Base-by-base conservation (phyloP, 495 filamentous ascomycete genomes). In the Penicillium paxilli region DNA sequence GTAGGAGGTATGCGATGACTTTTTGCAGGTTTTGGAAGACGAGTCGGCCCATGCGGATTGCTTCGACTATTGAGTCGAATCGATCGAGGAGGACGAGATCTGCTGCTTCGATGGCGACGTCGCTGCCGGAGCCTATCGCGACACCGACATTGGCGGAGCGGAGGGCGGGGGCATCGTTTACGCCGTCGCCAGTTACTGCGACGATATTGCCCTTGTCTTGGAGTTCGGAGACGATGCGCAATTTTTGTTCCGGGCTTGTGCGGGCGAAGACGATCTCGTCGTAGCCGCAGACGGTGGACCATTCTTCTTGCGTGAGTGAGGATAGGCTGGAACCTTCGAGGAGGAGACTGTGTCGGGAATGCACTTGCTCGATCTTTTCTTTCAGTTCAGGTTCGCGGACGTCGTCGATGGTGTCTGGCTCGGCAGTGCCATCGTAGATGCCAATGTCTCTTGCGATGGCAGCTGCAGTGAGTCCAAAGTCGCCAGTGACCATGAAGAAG, bases 41-140 rank as follows among this genome's bases (percentile, higher is more conserved):
- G 0, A 81, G 55, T 4, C 83, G 71, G 1, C 84, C 84, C 16
- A 80, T 77, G 24, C 82, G 73, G 10, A 90, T 82, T 1, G 87
- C 88, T 58, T 85, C 82, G 3, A 88, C 79, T 14, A 91, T 81
- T 4, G 82, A 86, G 19, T 80, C 77, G 56, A 92, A 90, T 0
- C 75, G 78, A 25, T 89, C 87, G 2, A 90, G 73, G 6, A 98
- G 82, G 14, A 97, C 90, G 4, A 97, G 82, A 60, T 95, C 89
- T 10, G 93, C 90, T 5, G 93, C 93, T 72, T 96, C 94, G 82
- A 74, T 82, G 16, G 82, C 82, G 2, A 84, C 79, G 37, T 85
- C 82, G 21, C 78, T 80, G 22, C 77, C 73, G 11, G 74, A 76
- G 24, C 81, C 85, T 70, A 88, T 83, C 3, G 86, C 85, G 52